Conservation (phyloP, 306 rosid species). For the Dalbergia oliveri region DNA sequence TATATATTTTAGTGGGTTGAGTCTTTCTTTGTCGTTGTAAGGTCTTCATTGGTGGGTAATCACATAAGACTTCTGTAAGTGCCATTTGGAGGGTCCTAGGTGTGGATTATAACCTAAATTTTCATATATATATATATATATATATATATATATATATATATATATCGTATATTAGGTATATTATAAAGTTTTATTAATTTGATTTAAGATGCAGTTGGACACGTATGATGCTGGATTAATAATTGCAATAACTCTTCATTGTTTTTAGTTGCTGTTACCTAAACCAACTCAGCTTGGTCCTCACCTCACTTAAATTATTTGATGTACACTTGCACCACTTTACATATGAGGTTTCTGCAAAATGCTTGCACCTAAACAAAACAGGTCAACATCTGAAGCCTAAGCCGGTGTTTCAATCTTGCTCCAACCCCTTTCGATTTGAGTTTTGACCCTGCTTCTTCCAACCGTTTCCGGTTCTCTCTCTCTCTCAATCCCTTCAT, state of each 20-base stretch:
- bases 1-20: too few species aligned
- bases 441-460: slow-evolving; percentile 26
- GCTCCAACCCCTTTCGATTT: slow-evolving; percentile 1
- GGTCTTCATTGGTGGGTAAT: too few species aligned
- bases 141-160: too few species aligned
- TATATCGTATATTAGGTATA: too few species aligned
- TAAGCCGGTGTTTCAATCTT: not conserved
- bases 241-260: not conserved
- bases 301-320: not conserved
- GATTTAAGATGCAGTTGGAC: too few species aligned
- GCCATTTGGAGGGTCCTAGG: too few species aligned
- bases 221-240: not conserved
- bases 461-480: not conserved
- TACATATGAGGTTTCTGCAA: not conserved
- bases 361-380: slow-evolving; percentile 3
- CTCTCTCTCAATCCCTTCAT: not conserved
- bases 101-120: too few species aligned
- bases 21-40: too few species aligned
- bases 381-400: slow-evolving; percentile 17
- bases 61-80: too few species aligned
- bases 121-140: too few species aligned
- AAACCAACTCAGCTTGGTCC: slow-evolving; percentile 15
- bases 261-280: not conserved
- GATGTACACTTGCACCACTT: not conserved
- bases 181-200: too few species aligned